Evolutionary conservation across 163 green algal genomes (phyloP).

Genomic region (Scenedesmus sp.): DNA sequence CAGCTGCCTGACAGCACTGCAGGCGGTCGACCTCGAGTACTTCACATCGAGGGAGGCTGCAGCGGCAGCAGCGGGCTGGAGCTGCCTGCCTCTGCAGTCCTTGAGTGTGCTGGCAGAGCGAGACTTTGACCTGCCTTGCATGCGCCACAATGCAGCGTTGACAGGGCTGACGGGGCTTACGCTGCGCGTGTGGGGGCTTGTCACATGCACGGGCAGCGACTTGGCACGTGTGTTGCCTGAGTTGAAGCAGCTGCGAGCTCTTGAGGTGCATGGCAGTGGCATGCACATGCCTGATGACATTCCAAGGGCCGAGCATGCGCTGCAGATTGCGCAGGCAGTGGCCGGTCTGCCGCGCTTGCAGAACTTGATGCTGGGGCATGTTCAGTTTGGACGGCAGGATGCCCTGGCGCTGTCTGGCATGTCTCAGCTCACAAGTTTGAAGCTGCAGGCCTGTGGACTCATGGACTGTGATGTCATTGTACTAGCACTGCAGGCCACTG

Average conservation of each 20-base stretch:
- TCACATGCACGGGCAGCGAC: neutral
- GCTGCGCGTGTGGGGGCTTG: neutral
- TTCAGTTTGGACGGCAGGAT: neutral
- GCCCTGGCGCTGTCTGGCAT: neutral
- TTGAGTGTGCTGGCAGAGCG: neutral
- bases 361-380: neutral
- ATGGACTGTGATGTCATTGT: neutral
- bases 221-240: neutral
- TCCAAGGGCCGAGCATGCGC: neutral
- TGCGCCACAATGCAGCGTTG: neutral
- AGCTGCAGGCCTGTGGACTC: neutral
- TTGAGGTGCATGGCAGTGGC: neutral
- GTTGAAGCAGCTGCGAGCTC: neutral
- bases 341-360: neutral
- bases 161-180: neutral
- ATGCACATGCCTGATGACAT: neutral
- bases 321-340: neutral
- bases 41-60: neutral
- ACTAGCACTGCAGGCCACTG: neutral
- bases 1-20: neutral
- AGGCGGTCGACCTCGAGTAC: neutral
- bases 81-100: neutral
- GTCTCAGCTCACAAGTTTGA: neutral
- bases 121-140: neutral
- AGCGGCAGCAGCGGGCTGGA: neutral